Conservation (phyloP, 345 rosid genomes). For the Cardiospermum halicacabum region DNA sequence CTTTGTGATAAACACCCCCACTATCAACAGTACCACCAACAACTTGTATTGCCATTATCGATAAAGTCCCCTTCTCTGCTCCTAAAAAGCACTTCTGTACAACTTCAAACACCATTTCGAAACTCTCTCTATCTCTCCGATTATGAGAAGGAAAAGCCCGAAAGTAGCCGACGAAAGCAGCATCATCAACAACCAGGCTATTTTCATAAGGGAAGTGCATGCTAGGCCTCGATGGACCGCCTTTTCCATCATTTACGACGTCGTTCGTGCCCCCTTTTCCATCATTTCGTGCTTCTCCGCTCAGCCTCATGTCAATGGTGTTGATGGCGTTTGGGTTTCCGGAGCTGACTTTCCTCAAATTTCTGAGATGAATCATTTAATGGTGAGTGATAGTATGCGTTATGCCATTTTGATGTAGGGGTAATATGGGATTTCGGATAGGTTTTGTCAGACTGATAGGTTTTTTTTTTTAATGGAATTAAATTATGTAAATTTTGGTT, state of each 20-base stretch:
- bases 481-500: constrained; percentile 7
- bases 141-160: constrained; percentile 53
- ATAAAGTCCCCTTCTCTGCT: constrained; percentile 4
- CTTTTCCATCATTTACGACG: constrained; percentile 31
- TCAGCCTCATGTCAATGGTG: constrained; percentile 55
- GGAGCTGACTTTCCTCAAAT: constrained; percentile 56
- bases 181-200: no score
- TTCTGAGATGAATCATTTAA: constrained; percentile 77
- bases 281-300: constrained; percentile 67
- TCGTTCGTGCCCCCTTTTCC: constrained; percentile 47
- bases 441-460: no score
- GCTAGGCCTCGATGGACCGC: constrained; percentile 24
- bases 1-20: constrained; percentile 35
- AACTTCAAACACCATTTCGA: no score
- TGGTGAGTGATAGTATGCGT: constrained; percentile 89
- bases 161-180: constrained; percentile 72
- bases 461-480: no score
- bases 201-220: no score
- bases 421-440: not conserved
- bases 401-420: constrained; percentile 85
- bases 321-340: constrained; percentile 70
- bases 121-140: no score
- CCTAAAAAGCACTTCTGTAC: not conserved
- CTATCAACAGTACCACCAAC: constrained; percentile 35
- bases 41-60: constrained; percentile 32